Evolutionary conservation across 2,329 filamentous ascomycete genomes (phyloP).

Genomic region (Fusarium anguioides): DNA sequence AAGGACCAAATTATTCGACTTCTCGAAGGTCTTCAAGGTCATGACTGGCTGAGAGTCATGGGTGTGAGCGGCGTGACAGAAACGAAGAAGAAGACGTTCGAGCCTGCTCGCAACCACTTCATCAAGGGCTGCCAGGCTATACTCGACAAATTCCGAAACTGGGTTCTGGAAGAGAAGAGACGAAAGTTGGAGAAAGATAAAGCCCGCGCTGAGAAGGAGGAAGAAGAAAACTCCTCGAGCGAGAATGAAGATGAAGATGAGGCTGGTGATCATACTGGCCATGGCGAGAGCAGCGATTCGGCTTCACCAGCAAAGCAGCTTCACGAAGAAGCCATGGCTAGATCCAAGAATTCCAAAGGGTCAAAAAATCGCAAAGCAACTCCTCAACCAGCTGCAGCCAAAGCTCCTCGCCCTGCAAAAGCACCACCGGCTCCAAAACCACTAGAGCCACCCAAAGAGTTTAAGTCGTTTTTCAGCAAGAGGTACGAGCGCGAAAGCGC

Average conservation of each 20-base stretch:
- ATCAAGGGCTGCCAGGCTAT: conserved; percentile 84
- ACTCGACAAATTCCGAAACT: conserved; percentile 86
- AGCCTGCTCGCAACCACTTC: conserved; percentile 86
- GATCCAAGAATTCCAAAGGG: conserved; percentile 56
- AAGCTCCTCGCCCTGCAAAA: conserved; percentile 38
- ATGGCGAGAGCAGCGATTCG: conserved; percentile 66
- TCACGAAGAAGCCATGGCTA: conserved; percentile 74
- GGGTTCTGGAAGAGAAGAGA: conserved; percentile 90
- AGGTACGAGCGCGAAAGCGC: conserved; percentile 83
- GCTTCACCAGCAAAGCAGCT: conserved; percentile 73
- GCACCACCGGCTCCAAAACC: conserved; percentile 46
- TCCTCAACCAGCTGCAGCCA: conserved; percentile 37
- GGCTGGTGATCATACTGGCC: conserved; percentile 56
- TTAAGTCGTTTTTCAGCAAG: conserved; percentile 89
- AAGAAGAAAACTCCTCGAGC: conserved; percentile 48
- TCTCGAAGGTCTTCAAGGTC: conserved; percentile 85
- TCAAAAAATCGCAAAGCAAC: conserved; percentile 48
- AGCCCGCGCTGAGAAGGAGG: conserved; percentile 48
- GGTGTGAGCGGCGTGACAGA: conserved; percentile 89
- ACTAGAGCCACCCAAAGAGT: conserved; percentile 65
- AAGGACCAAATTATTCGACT: conserved; percentile 72
- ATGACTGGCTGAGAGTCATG: conserved; percentile 93
- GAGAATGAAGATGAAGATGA: conserved; percentile 36
- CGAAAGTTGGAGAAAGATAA: conserved; percentile 81
- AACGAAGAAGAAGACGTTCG: conserved; percentile 85